Conservation (phyloP, 176 grass and related monocot genomes). For the Musa acuminata region DNA sequence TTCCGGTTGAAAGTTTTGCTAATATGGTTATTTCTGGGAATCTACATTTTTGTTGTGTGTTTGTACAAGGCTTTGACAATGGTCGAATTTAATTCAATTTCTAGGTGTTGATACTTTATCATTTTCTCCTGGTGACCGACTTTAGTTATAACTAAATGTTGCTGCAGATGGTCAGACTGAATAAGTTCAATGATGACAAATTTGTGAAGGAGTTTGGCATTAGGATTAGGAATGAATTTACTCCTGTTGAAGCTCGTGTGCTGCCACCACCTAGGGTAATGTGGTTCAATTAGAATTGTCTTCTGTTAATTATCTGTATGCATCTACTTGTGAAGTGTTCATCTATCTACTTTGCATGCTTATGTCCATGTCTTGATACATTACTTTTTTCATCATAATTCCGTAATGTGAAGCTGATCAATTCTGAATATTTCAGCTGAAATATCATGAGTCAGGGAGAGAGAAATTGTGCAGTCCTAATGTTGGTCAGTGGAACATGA, state of each 20-base stretch:
- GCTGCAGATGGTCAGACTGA: constrained; percentile 35
- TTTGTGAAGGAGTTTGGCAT: constrained; percentile 70
- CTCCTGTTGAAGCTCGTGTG: constrained; percentile 55
- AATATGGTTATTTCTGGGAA: not conserved
- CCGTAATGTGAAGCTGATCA: not conserved
- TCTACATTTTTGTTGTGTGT: constrained; percentile 2
- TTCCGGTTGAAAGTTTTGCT: no score
- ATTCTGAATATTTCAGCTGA: constrained; percentile 39
- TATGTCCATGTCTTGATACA: not conserved
- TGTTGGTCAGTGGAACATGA: constrained; percentile 89
- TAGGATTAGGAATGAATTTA: constrained; percentile 37
- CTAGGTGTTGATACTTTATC: not conserved
- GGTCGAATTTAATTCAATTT: not conserved
- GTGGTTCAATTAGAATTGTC: not conserved
- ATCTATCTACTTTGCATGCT: not conserved
- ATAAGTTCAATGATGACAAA: constrained; percentile 36
- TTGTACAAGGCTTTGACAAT: not conserved
- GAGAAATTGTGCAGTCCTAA: constrained; percentile 47
- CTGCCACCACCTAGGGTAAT: constrained; percentile 55
- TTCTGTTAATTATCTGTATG: not conserved
- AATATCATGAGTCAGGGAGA: constrained; percentile 68
- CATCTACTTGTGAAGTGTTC: not conserved
- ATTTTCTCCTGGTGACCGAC: not conserved
- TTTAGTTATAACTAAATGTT: not conserved
- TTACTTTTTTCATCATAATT: not conserved